A percentile compares a stretch with the other conserved stretches of the same genome.
These are phyloP conservation scores for Taphrina sp. DNA, from an alignment of 1,139 yeast species.

Conservation along the genomic window DNA sequence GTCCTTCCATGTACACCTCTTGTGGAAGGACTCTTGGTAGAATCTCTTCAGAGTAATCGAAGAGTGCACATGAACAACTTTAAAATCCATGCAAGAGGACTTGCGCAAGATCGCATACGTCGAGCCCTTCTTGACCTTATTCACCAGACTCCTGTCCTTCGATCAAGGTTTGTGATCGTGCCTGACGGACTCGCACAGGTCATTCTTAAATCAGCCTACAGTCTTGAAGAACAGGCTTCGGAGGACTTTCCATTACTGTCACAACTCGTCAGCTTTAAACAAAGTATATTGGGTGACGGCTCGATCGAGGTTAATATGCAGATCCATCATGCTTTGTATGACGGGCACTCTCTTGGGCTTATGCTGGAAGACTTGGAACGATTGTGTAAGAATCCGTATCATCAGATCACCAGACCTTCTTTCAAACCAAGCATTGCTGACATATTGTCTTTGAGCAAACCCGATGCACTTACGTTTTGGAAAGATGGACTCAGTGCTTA, in stretches of 20 bases:
- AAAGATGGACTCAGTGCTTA: not conserved
- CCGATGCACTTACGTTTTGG: slow-evolving; percentile 20
- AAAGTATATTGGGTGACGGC: not conserved
- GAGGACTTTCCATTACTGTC: slow-evolving; percentile 11
- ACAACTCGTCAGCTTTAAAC: not conserved
- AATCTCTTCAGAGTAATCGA: slow-evolving; percentile 24
- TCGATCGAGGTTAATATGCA: too few species aligned
- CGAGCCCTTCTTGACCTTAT: slow-evolving; percentile 33
- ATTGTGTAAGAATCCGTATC: not conserved
- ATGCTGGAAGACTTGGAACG: slow-evolving; percentile 34
- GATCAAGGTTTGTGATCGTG: slow-evolving; percentile 37
- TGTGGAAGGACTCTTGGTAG: slow-evolving; percentile 39
- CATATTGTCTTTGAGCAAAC: slow-evolving; percentile 4
- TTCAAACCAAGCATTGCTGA: slow-evolving; percentile 4
- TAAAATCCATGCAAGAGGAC: slow-evolving; percentile 22
- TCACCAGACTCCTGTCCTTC: slow-evolving; percentile 30
- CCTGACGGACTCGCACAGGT: slow-evolving; percentile 38
- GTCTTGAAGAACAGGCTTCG: not conserved
- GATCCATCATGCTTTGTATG: slow-evolving; percentile 39
- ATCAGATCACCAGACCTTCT: not conserved
- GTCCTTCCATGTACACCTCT: slow-evolving; percentile 39
- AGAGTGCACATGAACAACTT: slow-evolving; percentile 33
- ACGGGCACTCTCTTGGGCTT: slow-evolving; percentile 37
- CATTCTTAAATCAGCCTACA: slow-evolving; percentile 31
- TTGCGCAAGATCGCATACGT: slow-evolving; percentile 27